These are phyloP conservation scores for Epichloe glyceriae DNA, from an alignment of 2,329 filamentous ascomycete species.

Conservation along the genomic window DNA sequence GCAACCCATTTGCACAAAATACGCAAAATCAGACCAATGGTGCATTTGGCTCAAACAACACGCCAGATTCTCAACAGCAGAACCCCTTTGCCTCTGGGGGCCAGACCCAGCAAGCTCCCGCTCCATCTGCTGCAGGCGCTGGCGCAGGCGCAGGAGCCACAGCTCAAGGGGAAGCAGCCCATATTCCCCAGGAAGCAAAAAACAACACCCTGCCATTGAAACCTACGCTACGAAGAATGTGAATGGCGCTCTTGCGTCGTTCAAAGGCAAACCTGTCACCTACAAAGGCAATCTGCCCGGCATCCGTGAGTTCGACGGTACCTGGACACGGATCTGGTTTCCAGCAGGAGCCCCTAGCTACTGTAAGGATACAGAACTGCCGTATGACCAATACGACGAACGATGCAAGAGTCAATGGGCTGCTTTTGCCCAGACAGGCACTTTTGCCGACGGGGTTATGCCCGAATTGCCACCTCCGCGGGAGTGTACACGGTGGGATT, in stretches of 20 bases:
- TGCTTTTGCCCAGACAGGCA: conserved; percentile 49
- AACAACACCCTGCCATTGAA: conserved; percentile 29
- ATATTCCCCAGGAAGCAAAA: conserved; percentile 31
- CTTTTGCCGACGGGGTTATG: conserved; percentile 58
- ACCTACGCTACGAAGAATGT: conserved; percentile 30
- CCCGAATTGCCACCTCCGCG: conserved; percentile 66
- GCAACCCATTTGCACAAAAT: conserved; percentile 13
- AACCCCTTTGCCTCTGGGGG: conserved; percentile 14
- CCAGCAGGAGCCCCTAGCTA: conserved; percentile 54
- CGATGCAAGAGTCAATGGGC: conserved; percentile 50
- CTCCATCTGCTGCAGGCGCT: neutral
- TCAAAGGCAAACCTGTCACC: conserved; percentile 49
- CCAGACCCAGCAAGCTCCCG: conserved; percentile 7
- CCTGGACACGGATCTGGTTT: conserved; percentile 57
- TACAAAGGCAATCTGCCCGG: conserved; percentile 41
- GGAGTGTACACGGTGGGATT: conserved; percentile 63
- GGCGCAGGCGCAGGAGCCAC: neutral
- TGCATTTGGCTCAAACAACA: conserved; percentile 11
- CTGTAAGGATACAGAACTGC: conserved; percentile 49
- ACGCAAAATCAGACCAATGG: conserved; percentile 4
- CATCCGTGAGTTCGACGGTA: conserved; percentile 37
- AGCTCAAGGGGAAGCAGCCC: conserved; percentile 16
- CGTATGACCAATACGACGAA: conserved; percentile 42
- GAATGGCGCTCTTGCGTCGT: conserved; percentile 37
- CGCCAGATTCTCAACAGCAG: conserved; percentile 6